These are phyloP conservation scores for Rhinocladiella mackenziei DNA, from an alignment of 2,329 filamentous ascomycete species.

Conservation along the genomic window DNA sequence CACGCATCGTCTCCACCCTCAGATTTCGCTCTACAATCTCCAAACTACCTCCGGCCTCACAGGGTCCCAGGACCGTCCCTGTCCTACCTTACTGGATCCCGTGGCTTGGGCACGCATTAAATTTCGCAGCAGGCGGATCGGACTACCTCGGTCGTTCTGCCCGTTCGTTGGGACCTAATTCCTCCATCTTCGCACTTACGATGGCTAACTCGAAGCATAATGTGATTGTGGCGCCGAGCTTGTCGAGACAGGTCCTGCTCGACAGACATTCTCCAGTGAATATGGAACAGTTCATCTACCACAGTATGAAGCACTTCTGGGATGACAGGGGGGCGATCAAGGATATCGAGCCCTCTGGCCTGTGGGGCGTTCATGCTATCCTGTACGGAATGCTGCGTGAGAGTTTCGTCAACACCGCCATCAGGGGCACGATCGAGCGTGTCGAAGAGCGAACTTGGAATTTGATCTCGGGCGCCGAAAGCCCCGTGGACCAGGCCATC, in stretches of 20 bases:
- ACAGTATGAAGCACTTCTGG: conserved; percentile 42
- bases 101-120: conserved; percentile 51
- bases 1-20: conserved; percentile 39
- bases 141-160: conserved; percentile 9
- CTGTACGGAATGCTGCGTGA: conserved; percentile 45
- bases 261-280: conserved; percentile 31
- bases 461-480: conserved; percentile 57
- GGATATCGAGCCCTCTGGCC: conserved; percentile 34
- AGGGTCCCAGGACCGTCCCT: conserved; percentile 41
- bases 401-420: conserved; percentile 41
- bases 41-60: conserved; percentile 26
- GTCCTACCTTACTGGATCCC: conserved; percentile 59
- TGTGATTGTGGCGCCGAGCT: conserved; percentile 47
- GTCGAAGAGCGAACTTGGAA: conserved; percentile 49
- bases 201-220: conserved; percentile 46
- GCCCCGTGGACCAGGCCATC: conserved; percentile 56
- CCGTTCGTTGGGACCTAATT: conserved; percentile 23
- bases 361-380: conserved; percentile 39
- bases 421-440: conserved; percentile 35
- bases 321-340: conserved; percentile 40
- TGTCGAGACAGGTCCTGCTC: conserved; percentile 42
- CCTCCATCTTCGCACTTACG: conserved; percentile 13
- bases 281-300: conserved; percentile 33
- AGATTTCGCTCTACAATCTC: conserved; percentile 28
- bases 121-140: conserved; percentile 36